Percentiles rank a stretch among this genome's conserved stretches.
Conservation (phyloP, 2,329 filamentous ascomycete species). For the Verticillium longisporum region DNA sequence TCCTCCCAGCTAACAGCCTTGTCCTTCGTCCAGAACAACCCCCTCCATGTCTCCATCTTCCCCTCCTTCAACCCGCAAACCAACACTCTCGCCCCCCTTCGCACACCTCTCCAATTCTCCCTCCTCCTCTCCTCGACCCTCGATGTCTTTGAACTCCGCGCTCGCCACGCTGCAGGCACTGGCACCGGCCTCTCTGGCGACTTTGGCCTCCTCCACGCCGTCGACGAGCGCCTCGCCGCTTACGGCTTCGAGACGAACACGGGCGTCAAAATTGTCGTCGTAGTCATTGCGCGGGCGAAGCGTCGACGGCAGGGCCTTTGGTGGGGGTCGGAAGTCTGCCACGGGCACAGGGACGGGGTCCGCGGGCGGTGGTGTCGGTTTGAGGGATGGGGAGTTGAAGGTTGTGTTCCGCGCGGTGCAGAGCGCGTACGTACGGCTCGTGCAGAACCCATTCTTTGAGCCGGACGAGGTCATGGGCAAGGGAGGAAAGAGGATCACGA, state of each 20-base stretch:
- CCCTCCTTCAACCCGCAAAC: slow-evolving; percentile 59
- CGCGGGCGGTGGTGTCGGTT: slow-evolving; percentile 46
- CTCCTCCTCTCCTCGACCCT: slow-evolving; percentile 87
- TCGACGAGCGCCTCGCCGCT: slow-evolving; percentile 86
- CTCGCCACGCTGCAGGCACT: slow-evolving; percentile 54
- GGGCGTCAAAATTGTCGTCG: slow-evolving; percentile 80
- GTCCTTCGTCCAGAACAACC: slow-evolving; percentile 66
- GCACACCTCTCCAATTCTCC: slow-evolving; percentile 79
- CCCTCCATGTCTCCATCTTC: slow-evolving; percentile 87
- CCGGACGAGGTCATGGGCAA: slow-evolving; percentile 62
- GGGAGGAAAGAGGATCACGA: slow-evolving; percentile 67
- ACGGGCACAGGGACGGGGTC: slow-evolving; percentile 12
- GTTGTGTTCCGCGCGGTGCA: slow-evolving; percentile 89
- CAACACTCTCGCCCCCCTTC: slow-evolving; percentile 47
- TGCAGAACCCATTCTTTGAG: slow-evolving; percentile 93
- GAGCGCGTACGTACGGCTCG: slow-evolving; percentile 77
- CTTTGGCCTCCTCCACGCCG: slow-evolving; percentile 82
- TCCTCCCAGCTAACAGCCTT: slow-evolving; percentile 5
- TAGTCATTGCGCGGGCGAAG: slow-evolving; percentile 81
- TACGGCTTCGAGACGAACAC: slow-evolving; percentile 98
- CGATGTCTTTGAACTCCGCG: slow-evolving; percentile 85
- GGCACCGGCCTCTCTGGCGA: slow-evolving; percentile 63
- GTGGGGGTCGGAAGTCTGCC: slow-evolving; percentile 3
- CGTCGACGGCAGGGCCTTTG: slow-evolving; percentile 21
- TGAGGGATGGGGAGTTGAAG: slow-evolving; percentile 83